Evolutionary conservation across 2,329 filamentous ascomycete species (phyloP).

Genomic region (Hypoxylon sp.): DNA sequence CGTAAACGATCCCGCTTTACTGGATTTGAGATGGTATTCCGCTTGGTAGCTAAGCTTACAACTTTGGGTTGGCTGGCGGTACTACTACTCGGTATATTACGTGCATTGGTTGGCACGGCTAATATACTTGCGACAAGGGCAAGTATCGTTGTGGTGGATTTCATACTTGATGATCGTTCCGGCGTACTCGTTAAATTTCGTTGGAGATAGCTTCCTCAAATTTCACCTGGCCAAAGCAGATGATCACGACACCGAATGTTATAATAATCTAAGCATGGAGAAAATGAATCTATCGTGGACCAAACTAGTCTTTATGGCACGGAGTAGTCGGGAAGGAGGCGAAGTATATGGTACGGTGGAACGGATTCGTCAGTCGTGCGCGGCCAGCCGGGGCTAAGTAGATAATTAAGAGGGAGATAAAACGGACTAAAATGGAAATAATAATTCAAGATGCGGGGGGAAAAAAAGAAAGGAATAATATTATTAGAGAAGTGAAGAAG

Average conservation of each 20-base stretch:
- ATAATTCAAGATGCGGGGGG: constrained; percentile 13
- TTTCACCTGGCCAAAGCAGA: constrained; percentile 25
- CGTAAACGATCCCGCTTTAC: constrained; percentile 55
- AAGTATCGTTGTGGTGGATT: constrained; percentile 35
- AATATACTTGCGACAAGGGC: constrained; percentile 42
- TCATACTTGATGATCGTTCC: constrained; percentile 36
- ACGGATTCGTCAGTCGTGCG: constrained; percentile 43
- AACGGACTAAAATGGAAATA: constrained; percentile 24
- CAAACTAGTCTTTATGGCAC: constrained; percentile 34
- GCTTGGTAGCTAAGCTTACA: constrained; percentile 56
- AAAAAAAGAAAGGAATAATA: constrained; percentile 14
- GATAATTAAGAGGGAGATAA: constrained; percentile 6
- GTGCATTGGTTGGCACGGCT: constrained; percentile 39
- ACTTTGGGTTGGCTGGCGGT: constrained; percentile 54
- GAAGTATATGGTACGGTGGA: constrained; percentile 35
- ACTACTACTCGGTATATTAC: constrained; percentile 39
- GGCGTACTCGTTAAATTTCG: constrained; percentile 10
- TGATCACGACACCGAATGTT: constrained; percentile 26
- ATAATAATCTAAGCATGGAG: constrained; percentile 37
- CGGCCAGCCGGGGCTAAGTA: constrained; percentile 36
- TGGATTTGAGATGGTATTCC: constrained; percentile 52
- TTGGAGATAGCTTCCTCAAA: constrained; percentile 1
- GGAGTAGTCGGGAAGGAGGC: constrained; percentile 17
- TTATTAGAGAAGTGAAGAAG: constrained; percentile 25
- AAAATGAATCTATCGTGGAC: no score